Evolutionary conservation across 495 filamentous ascomycete species (phyloP), one percentile per base, ranked within the genome.

Genomic region (Bombardia bombarda): DNA sequence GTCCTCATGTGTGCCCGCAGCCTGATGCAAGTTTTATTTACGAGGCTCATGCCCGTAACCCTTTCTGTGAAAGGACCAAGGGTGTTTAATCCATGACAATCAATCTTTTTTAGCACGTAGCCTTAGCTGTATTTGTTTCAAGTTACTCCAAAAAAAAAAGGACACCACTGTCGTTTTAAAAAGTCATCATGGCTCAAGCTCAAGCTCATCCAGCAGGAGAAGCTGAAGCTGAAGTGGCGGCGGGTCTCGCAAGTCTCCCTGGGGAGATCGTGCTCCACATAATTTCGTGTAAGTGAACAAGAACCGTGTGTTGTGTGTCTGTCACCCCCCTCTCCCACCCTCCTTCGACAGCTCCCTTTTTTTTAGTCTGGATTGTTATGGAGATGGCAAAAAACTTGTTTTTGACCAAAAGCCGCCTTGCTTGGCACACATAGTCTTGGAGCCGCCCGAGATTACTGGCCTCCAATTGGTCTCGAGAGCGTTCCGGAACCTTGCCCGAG

Each of bases 231-330:
- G 31, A 30, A 40, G 47, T 38, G 23, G 57, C 49, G 55, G 44
- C 52, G 40, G 47, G 44, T 31, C 51, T 71, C 9, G 70, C 80
- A 42, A 71, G 57, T 30, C 75, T 92, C 24, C 86, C 86, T n/a
- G 74, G 77, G 54, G 86, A 92, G 65, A 76, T 90, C 42, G 58
- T 89, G 34, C 71, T 86, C 50, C 80, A 86, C 55, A 85, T 90
- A 47, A 61, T 83, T 43, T 76, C 80, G 35, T 84, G 82, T 88
- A 68, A 70, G 79, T 66, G 38, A 45, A 39, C 23, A 16, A 3
- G n/a, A n/a, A n/a, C n/a, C n/a, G n/a, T n/a, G n/a, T n/a, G n/a
- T n/a, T n/a, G n/a, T n/a, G n/a, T n/a, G n/a, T n/a, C n/a, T n/a
- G n/a, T n/a, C n/a, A 20, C 23, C 18, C 30, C 33, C 31, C 21